Evolutionary conservation across 306 rosid species (phyloP).

Genomic region (Aeschynomene evenia): DNA sequence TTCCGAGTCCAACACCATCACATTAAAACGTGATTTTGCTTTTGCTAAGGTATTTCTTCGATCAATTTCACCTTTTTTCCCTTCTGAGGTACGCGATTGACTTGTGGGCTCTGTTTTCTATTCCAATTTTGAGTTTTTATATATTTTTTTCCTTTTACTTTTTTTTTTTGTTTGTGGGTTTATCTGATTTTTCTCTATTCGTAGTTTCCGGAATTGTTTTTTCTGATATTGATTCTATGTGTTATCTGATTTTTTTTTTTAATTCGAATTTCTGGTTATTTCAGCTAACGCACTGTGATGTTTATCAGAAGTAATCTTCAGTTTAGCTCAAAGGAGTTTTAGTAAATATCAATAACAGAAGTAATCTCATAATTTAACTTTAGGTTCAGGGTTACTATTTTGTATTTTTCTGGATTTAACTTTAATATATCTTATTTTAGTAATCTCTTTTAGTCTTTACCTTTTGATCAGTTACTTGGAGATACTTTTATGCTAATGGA

Average conservation of each 20-base stretch:
- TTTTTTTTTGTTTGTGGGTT: neutral
- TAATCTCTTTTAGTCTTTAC: neutral
- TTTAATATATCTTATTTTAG: neutral
- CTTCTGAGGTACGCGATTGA: neutral
- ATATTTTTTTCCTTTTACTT: too few relatives aligned
- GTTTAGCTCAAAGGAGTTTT: neutral
- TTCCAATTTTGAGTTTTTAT: neutral
- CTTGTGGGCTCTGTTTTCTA: neutral
- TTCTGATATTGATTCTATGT: neutral
- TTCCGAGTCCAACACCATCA: too few relatives aligned
- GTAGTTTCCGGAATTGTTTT: too few relatives aligned
- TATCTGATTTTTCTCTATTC: neutral
- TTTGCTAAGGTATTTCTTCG: neutral
- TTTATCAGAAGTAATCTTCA: neutral
- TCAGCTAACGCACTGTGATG: neutral
- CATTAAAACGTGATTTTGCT: neutral
- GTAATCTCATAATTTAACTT: neutral
- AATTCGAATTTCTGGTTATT: neutral
- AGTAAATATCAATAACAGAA: neutral
- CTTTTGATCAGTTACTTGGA: conserved; percentile 1
- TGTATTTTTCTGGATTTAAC: neutral
- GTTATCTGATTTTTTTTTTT: neutral
- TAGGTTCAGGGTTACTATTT: neutral
- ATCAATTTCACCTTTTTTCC: neutral
- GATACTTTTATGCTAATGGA: neutral